Conservation (phyloP, 73 alveolate genomes). For the Loxodes magnus region DNA sequence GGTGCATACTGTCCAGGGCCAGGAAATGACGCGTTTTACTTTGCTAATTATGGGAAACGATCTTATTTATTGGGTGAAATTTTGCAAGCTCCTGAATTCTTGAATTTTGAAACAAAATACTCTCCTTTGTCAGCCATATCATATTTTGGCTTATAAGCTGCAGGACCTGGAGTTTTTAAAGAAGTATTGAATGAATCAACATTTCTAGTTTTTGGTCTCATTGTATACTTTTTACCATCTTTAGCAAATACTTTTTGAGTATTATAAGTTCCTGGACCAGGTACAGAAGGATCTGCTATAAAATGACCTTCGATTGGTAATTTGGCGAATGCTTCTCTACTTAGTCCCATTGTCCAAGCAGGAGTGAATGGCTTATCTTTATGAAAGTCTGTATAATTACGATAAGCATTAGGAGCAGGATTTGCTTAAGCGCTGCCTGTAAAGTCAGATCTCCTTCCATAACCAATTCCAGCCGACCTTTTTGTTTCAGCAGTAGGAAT, state of each 20-base stretch:
- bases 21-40: no score
- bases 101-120: slow-evolving; percentile 26
- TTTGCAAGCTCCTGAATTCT: slow-evolving; percentile 23
- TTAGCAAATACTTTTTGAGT: slow-evolving; percentile 18
- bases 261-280: slow-evolving; percentile 59
- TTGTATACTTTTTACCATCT: slow-evolving; percentile 21
- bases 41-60: no score
- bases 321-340: slow-evolving; percentile 33
- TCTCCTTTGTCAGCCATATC: slow-evolving; percentile 14
- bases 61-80: no score
- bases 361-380: slow-evolving; percentile 11
- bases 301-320: slow-evolving; percentile 25
- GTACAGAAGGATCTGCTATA: slow-evolving; percentile 36
- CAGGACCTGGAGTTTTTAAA: slow-evolving; percentile 50
- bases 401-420: slow-evolving; percentile 6
- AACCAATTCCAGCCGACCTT: slow-evolving; percentile 7
- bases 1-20: no score
- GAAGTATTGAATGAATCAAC: neutral
- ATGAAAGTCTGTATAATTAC: no score
- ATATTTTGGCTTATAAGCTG: slow-evolving; percentile 32
- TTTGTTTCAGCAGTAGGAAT: slow-evolving; percentile 4
- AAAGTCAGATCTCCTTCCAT: slow-evolving; percentile 3
- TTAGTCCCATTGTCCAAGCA: slow-evolving; percentile 43
- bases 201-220: slow-evolving; percentile 25
- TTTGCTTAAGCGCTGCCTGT: neutral